phyloP scores from a whole-genome alignment of 2,329 filamentous ascomycete genomes.

The Davidsoniella virescens region DNA sequence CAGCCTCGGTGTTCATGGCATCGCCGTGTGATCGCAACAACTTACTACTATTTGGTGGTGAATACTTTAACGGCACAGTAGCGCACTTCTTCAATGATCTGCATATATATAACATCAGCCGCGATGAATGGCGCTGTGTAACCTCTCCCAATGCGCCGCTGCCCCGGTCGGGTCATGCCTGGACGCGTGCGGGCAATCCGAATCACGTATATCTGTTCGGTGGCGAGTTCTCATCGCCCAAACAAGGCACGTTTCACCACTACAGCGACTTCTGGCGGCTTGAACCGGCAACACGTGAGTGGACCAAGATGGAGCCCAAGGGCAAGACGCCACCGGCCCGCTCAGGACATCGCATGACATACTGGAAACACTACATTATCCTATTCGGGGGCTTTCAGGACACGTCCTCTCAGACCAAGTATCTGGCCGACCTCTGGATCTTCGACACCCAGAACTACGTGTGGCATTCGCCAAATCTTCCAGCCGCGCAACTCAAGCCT shows the following conservation, averaged over 20 bases:
- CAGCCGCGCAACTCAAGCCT: constrained; percentile 68
- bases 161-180: constrained; percentile 83
- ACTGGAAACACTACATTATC: constrained; percentile 92
- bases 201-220: constrained; percentile 84
- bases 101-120: constrained; percentile 58
- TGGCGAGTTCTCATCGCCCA: constrained; percentile 90
- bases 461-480: constrained; percentile 65
- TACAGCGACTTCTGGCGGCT: constrained; percentile 98
- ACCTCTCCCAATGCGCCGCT: constrained; percentile 84
- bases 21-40: constrained; percentile 78
- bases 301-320: constrained; percentile 70
- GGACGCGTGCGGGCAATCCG: constrained; percentile 75
- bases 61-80: constrained; percentile 85
- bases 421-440: constrained; percentile 84
- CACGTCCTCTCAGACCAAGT: constrained; percentile 86
- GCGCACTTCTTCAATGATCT: constrained; percentile 57
- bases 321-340: constrained; percentile 69
- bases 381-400: constrained; percentile 96
- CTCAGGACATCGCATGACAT: constrained; percentile 90
- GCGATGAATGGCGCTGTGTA: constrained; percentile 79
- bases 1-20: constrained; percentile 67
- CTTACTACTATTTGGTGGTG: constrained; percentile 80
- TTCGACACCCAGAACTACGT: constrained; percentile 80
- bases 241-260: constrained; percentile 97
- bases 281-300: constrained; percentile 71